Conservation (phyloP, 306 rosid species). For the Fragaria iinumae region DNA sequence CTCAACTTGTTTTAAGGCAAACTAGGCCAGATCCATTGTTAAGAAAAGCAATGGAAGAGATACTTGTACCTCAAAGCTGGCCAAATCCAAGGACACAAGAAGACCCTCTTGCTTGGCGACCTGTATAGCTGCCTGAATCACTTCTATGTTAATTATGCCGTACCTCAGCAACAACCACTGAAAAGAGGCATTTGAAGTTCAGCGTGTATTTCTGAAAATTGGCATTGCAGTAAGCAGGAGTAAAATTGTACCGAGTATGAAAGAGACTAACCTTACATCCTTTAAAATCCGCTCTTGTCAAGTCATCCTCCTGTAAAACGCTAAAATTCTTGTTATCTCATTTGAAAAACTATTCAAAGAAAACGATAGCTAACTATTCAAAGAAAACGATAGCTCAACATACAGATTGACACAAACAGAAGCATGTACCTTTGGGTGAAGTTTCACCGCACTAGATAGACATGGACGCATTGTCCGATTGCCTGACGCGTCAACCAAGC, state of each 20-base stretch:
- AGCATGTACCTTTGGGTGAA: constrained; percentile 69
- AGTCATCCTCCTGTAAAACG: constrained; percentile 58
- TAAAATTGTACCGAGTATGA: background rate
- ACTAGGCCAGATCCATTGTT: constrained; percentile 2
- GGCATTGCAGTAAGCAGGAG: background rate
- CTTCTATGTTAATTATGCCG: constrained; percentile 67
- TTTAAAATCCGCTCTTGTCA: constrained; percentile 73
- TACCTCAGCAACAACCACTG: constrained; percentile 95
- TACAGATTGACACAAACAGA: constrained; percentile 9
- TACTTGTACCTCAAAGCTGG: constrained; percentile 92
- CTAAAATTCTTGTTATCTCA: constrained; percentile 11
- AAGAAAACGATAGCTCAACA: background rate
- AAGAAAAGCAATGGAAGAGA: background rate
- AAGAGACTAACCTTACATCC: constrained; percentile 73
- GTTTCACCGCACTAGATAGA: constrained; percentile 83
- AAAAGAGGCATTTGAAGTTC: constrained; percentile 25
- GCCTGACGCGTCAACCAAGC: constrained; percentile 81
- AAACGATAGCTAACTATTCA: background rate
- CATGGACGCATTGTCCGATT: constrained; percentile 97
- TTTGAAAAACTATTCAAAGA: background rate
- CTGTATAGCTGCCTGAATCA: constrained; percentile 75
- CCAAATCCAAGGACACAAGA: constrained; percentile 86
- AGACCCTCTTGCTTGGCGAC: constrained; percentile 87
- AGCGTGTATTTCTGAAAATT: background rate
- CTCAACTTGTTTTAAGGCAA: background rate